phyloP scores from a whole-genome alignment of 2,329 filamentous ascomycete species.

The Whalleya microplaca region DNA sequence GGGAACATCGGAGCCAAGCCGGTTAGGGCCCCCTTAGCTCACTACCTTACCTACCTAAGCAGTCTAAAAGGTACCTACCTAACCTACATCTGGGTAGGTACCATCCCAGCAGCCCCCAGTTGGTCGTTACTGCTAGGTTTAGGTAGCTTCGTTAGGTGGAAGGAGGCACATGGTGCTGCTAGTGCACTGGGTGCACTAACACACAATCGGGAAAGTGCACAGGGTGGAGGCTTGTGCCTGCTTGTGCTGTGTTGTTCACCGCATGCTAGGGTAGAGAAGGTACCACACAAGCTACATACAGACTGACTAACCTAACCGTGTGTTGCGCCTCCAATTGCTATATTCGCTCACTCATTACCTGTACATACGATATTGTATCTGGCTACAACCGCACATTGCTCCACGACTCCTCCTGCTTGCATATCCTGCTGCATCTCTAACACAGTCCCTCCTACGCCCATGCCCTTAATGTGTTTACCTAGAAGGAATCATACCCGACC shows the following conservation, averaged over 20 bases:
- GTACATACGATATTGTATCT: conserved; percentile 6
- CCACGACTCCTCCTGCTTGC: conserved; percentile 25
- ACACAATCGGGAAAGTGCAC: neutral
- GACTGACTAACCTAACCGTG: neutral
- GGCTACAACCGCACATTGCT: conserved; percentile 24
- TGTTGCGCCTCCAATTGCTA: neutral
- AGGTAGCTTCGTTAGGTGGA: too few species aligned
- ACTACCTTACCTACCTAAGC: too few species aligned
- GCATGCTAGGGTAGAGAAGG: neutral
- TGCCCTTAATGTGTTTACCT: too few species aligned
- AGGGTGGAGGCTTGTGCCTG: neutral
- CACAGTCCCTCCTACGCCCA: too few species aligned
- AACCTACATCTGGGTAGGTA: too few species aligned
- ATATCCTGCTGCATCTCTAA: neutral
- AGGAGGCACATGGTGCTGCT: neutral
- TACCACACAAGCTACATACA: neutral
- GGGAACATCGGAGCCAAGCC: neutral
- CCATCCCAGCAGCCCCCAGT: too few species aligned
- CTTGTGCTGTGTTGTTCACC: conserved; percentile 22
- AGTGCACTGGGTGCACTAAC: neutral
- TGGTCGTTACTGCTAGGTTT: too few species aligned
- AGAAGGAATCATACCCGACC: conserved; percentile 17
- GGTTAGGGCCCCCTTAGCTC: too few species aligned
- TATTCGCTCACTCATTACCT: neutral
- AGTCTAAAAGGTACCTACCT: too few species aligned